phyloP scores from a whole-genome alignment of 1,284 basidiomycete genomes.

The Austroboletus niveus region DNA sequence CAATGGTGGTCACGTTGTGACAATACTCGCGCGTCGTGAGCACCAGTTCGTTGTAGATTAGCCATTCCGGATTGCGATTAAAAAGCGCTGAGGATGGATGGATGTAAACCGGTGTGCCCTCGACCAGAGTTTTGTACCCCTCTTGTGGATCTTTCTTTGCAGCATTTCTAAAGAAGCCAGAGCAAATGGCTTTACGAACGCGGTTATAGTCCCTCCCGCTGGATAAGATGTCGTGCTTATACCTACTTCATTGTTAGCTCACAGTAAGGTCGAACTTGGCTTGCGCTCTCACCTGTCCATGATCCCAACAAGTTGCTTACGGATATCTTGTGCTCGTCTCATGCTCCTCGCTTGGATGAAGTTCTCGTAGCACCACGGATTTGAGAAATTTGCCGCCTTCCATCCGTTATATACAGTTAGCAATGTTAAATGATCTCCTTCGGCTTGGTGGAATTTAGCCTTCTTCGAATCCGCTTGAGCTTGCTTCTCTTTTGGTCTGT shows the following conservation, averaged over 20 bases:
- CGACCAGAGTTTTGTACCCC: conserved; percentile 98
- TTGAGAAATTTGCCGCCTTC: conserved; percentile 93
- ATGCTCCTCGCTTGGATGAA: conserved; percentile 97
- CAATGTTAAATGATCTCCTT: conserved; percentile 95
- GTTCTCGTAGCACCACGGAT: conserved; percentile 97
- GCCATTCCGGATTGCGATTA: conserved; percentile 80
- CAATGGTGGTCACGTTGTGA: conserved; percentile 94
- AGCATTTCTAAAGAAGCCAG: conserved; percentile 94
- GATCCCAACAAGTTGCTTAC: conserved; percentile 96
- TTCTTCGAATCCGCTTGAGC: conserved; percentile 99
- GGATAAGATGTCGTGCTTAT: conserved; percentile 94
- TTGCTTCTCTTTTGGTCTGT: conserved; percentile 98
- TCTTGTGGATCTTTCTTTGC: conserved; percentile 95
- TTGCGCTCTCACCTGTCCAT: conserved; percentile 82
- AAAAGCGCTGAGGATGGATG: conserved; percentile 97
- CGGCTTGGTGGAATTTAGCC: conserved; percentile 97
- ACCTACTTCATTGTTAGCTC: conserved; percentile 44
- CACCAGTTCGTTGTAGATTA: conserved; percentile 62
- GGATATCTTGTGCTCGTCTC: conserved; percentile 95
- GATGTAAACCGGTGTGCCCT: conserved; percentile 97
- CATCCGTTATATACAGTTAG: conserved; percentile 98
- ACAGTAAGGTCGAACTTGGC: background rate
- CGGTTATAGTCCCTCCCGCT: conserved; percentile 92
- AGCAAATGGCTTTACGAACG: conserved; percentile 94
- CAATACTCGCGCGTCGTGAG: conserved; percentile 85